These are phyloP conservation scores for Eucalyptus pauciflora DNA, from an alignment of 345 rosid species.

Conservation along the genomic window DNA sequence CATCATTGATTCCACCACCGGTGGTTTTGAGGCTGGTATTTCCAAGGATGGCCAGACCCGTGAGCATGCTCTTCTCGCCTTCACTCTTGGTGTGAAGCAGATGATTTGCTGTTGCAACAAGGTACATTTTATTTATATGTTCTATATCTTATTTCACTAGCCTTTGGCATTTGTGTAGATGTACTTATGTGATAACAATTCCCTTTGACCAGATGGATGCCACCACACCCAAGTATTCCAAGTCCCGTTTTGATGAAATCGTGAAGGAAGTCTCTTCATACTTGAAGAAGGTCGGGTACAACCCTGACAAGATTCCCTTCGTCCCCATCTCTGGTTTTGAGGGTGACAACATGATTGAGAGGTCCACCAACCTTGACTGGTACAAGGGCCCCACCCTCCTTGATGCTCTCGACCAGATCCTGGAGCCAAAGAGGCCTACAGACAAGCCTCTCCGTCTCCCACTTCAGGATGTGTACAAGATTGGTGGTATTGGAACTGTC, in stretches of 20 bases:
- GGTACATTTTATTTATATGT: constrained; percentile 5
- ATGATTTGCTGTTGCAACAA: constrained; percentile 91
- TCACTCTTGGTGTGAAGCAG: constrained; percentile 85
- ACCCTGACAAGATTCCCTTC: constrained; percentile 3
- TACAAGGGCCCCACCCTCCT: constrained; percentile 12
- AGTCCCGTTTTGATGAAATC: constrained; percentile 6
- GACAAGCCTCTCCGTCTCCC: constrained; percentile 13
- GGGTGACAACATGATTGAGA: constrained; percentile 12
- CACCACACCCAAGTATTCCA: constrained; percentile 9
- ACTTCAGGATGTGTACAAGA: constrained; percentile 9
- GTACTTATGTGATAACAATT: no score
- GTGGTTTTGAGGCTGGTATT: constrained; percentile 79
- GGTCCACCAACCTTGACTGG: constrained; percentile 10
- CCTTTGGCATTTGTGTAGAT: no score
- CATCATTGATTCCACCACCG: constrained; percentile 72
- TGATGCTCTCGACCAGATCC: constrained; percentile 1
- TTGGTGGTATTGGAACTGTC: constrained; percentile 11
- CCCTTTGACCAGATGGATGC: constrained; percentile 1
- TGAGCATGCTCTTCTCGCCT: constrained; percentile 81
- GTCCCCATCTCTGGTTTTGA: constrained; percentile 11
- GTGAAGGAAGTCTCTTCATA: constrained; percentile 4
- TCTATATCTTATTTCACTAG: no score
- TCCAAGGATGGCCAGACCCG: constrained; percentile 87
- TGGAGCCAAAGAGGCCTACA: constrained; percentile 2
- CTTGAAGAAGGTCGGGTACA: constrained; percentile 9